Conservation (phyloP, 2,329 filamentous ascomycete species). For the Xylariales sp. region DNA sequence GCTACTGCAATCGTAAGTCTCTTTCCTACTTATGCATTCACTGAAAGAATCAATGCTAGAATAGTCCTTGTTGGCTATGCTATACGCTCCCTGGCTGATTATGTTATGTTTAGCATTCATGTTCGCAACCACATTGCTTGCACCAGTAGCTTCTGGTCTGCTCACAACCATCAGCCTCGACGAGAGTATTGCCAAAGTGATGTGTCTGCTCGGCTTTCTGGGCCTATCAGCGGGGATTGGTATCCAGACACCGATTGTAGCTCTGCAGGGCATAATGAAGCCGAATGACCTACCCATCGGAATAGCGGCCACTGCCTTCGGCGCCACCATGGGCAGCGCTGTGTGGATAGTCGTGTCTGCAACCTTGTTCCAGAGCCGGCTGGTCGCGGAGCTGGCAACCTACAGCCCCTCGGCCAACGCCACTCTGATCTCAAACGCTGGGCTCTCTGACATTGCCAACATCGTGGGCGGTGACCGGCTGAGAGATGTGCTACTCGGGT, state of each 20-base stretch:
- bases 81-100: too few relatives aligned
- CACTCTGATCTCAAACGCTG: neutral
- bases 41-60: neutral
- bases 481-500: conserved; percentile 10
- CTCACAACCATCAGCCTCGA: conserved; percentile 9
- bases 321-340: conserved; percentile 9
- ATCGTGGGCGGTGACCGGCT: conserved; percentile 7
- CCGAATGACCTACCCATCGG: conserved; percentile 3
- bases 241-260: conserved; percentile 8
- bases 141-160: conserved; percentile 9
- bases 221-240: conserved; percentile 7
- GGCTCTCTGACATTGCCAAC: neutral
- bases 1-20: conserved; percentile 7
- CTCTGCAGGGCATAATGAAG: conserved; percentile 9
- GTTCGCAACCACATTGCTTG: conserved; percentile 8
- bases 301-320: conserved; percentile 5
- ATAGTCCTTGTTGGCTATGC: conserved; percentile 1
- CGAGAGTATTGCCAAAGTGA: conserved; percentile 5
- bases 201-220: conserved; percentile 7
- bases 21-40: neutral
- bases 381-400: conserved; percentile 6
- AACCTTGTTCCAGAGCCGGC: conserved; percentile 8
- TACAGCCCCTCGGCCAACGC: conserved; percentile 4
- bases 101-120: conserved; percentile 9
- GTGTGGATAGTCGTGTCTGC: conserved; percentile 11